Percentiles rank a stretch among this genome's conserved stretches.
phyloP scores from a whole-genome alignment of 1,284 basidiomycete genomes.

The Inonotus obliquus region DNA sequence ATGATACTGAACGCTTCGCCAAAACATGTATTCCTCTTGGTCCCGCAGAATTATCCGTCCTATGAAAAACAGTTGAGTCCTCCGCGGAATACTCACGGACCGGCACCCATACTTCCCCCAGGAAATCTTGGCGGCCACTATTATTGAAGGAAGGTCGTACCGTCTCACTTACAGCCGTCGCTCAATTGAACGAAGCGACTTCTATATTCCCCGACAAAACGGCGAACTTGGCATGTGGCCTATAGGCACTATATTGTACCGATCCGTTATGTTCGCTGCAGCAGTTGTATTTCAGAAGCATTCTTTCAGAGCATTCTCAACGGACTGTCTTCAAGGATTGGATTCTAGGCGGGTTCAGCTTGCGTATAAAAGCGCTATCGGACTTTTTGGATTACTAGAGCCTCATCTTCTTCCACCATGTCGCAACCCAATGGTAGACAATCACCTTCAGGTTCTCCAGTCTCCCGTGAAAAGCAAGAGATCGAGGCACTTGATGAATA shows the following conservation, averaged over 20 bases:
- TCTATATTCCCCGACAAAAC: too few relatives aligned
- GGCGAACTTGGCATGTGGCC: too few relatives aligned
- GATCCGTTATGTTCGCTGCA: neutral
- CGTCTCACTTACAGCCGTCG: too few relatives aligned
- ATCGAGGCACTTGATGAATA: neutral
- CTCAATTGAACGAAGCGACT: too few relatives aligned
- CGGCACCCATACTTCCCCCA: too few relatives aligned
- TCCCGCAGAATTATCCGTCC: too few relatives aligned
- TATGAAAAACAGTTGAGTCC: neutral
- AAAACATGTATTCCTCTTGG: too few relatives aligned
- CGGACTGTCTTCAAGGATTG: too few relatives aligned
- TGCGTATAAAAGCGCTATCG: neutral
- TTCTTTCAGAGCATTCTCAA: neutral
- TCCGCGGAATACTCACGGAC: neutral
- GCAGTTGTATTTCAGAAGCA: neutral
- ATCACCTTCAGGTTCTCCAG: neutral
- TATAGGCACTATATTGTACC: too few relatives aligned
- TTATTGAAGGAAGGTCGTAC: too few relatives aligned
- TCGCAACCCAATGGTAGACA: neutral
- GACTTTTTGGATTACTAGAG: neutral
- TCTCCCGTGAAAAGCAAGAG: slow-evolving; percentile 4
- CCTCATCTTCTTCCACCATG: neutral
- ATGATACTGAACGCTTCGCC: too few relatives aligned
- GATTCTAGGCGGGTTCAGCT: neutral
- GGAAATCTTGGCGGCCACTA: too few relatives aligned